Evolutionary conservation across 305 asterid genomes (phyloP), one percentile per base, ranked within the genome.

Genomic region (Fraxinus ornus): DNA sequence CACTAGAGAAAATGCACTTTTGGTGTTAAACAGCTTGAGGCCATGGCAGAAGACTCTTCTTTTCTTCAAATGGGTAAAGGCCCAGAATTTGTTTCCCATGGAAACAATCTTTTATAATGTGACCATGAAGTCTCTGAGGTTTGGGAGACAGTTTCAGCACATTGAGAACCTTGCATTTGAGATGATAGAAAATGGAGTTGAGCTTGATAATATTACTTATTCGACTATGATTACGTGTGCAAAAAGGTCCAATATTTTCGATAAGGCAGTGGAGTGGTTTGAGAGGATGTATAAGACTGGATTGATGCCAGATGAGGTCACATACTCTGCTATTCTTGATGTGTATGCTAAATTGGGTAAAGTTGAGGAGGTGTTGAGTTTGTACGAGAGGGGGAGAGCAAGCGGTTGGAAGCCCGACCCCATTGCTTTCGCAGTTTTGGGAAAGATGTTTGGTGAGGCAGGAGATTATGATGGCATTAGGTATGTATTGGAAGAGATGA

Each of bases 281-380:
- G 98, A 96, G 90, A 90, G 97, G 84, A 96, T 96, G 99, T 94
- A 96, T 78, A 92, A 86, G 82, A 96, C 99, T 30, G 99, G 99
- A 3, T 77, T 96, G 36, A 93, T 94, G 93, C 99, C 99, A 12
- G 99, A 96, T 86, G 99, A 96, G 85, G 98, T 96, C 28, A 96
- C 99, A 68, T 96, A 96, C 35, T 96, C 99, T 0, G 97, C 98
- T 49, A 86, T 93, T 12, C 81, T 96, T 30, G 99, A 96, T 84
- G 98, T 96, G 79, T 96, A 96, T 84, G 97, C 99, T 0, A 92
- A 92, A 85, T 82, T 91, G 77, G 92, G 97, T 33, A 92, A 91
- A 26, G 98, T 92, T 36, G 98, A 93, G 90, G 98, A 96, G 84
- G 99, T 91, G 39, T 89, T 94, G 91, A 91, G 92, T 72, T 83